Evolutionary conservation across 805 yeast genomes (phyloP).

Genomic region (Teunomyces atbi): DNA sequence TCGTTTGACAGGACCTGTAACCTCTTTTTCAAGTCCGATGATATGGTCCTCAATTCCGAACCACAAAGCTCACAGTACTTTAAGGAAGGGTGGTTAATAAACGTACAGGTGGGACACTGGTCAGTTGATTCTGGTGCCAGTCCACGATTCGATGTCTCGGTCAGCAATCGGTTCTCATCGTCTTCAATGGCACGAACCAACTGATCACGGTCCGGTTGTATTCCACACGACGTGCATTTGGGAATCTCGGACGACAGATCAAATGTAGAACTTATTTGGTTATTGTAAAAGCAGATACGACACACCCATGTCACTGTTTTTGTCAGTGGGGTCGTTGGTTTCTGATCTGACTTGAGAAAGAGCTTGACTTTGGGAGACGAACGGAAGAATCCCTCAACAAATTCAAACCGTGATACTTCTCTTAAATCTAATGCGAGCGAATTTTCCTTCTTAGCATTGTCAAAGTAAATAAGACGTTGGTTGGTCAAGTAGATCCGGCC

Average conservation of each 20-base stretch:
- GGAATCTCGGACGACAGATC: constrained; percentile 25
- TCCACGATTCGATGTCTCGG: constrained; percentile 8
- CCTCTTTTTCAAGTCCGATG: background rate
- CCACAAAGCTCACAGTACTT: constrained; percentile 88
- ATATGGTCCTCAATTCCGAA: constrained; percentile 25
- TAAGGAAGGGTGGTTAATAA: constrained; percentile 78
- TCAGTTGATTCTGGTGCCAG: constrained; percentile 16
- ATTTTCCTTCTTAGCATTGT: constrained; percentile 41
- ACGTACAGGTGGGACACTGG: constrained; percentile 65
- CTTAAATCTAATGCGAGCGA: constrained; percentile 50
- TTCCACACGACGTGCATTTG: constrained; percentile 41
- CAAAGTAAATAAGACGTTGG: constrained; percentile 70
- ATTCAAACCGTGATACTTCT: constrained; percentile 40
- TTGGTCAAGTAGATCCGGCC: constrained; percentile 82
- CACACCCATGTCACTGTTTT: constrained; percentile 61
- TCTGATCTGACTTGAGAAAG: constrained; percentile 14
- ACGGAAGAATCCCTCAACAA: constrained; percentile 58
- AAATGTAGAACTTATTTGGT: constrained; percentile 28
- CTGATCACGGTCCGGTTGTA: constrained; percentile 16
- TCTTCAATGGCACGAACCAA: constrained; percentile 1
- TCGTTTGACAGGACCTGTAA: background rate
- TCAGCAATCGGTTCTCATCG: background rate
- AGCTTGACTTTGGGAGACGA: constrained; percentile 74
- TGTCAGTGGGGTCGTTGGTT: constrained; percentile 1
- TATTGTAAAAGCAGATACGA: constrained; percentile 80